These are phyloP conservation scores for Kluyveromyces aestuarii DNA, from an alignment of 805 yeast species.

Conservation along the genomic window DNA sequence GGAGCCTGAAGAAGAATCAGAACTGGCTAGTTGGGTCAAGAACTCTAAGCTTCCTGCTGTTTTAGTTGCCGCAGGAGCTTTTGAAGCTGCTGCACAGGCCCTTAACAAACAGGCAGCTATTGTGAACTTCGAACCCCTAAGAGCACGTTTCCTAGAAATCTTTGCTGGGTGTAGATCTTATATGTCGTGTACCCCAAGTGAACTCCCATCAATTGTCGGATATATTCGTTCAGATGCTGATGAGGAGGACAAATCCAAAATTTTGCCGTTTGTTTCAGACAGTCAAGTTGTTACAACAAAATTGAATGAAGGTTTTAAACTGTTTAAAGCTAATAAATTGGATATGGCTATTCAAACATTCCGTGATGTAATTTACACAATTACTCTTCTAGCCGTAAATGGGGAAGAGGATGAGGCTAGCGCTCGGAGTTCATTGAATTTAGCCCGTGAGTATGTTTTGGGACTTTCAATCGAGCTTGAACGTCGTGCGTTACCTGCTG, in stretches of 20 bases:
- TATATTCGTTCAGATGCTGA: constrained; percentile 59
- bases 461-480: constrained; percentile 86
- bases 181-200: constrained; percentile 60
- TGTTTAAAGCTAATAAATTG: constrained; percentile 76
- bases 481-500: constrained; percentile 72
- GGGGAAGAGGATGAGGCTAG: constrained; percentile 68
- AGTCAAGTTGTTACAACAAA: constrained; percentile 52
- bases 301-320: constrained; percentile 64
- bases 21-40: constrained; percentile 73
- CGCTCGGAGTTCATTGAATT: constrained; percentile 58
- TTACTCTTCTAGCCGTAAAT: constrained; percentile 61
- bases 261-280: constrained; percentile 69
- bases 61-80: constrained; percentile 92
- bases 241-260: constrained; percentile 38
- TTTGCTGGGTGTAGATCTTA: constrained; percentile 73
- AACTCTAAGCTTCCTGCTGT: constrained; percentile 87
- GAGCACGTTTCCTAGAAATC: constrained; percentile 72
- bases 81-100: constrained; percentile 91
- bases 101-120: constrained; percentile 85
- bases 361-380: constrained; percentile 69
- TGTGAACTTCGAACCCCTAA: constrained; percentile 78
- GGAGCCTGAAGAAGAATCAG: constrained; percentile 37
- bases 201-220: constrained; percentile 59
- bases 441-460: constrained; percentile 83
- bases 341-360: constrained; percentile 72